phyloP scores from a whole-genome alignment of 805 yeast species.

The Candida schatavii region DNA sequence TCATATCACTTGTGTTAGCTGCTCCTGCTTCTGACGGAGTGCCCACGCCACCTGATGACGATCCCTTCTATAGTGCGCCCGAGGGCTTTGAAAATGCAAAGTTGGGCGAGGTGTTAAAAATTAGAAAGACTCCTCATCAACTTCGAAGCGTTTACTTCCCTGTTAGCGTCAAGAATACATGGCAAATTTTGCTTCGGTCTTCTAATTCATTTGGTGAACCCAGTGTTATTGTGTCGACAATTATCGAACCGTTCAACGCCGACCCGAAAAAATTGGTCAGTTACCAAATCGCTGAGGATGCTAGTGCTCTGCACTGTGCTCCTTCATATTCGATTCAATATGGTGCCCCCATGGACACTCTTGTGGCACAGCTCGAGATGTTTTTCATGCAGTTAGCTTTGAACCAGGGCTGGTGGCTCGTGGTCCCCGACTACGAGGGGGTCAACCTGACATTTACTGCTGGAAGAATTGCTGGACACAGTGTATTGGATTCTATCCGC shows the following conservation, averaged over 20 bases:
- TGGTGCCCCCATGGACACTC: constrained; percentile 11
- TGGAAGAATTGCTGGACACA: constrained; percentile 30
- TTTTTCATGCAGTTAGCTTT: constrained; percentile 12
- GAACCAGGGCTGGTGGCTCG: constrained; percentile 22
- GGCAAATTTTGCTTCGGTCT: constrained; percentile 11
- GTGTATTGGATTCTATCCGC: constrained; percentile 28
- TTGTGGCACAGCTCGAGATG: constrained; percentile 14
- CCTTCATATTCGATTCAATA: constrained; percentile 18
- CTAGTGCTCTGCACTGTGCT: constrained; percentile 17
- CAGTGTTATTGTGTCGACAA: constrained; percentile 14
- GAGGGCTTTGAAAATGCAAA: constrained; percentile 11
- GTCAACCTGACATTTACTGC: constrained; percentile 28
- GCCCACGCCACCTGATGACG: constrained; percentile 7
- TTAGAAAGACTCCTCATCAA: constrained; percentile 11
- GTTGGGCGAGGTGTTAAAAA: constrained; percentile 12
- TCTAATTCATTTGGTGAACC: constrained; percentile 15
- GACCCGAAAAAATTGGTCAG: constrained; percentile 18
- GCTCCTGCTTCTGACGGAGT: neutral
- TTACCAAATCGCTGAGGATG: constrained; percentile 20
- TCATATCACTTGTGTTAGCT: neutral
- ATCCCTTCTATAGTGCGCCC: constrained; percentile 15
- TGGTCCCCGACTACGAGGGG: constrained; percentile 36
- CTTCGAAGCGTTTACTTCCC: constrained; percentile 10
- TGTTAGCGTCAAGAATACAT: constrained; percentile 8
- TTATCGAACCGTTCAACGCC: constrained; percentile 20